Conservation (phyloP, 2,329 filamentous ascomycete genomes). For the Onygena corvina region DNA sequence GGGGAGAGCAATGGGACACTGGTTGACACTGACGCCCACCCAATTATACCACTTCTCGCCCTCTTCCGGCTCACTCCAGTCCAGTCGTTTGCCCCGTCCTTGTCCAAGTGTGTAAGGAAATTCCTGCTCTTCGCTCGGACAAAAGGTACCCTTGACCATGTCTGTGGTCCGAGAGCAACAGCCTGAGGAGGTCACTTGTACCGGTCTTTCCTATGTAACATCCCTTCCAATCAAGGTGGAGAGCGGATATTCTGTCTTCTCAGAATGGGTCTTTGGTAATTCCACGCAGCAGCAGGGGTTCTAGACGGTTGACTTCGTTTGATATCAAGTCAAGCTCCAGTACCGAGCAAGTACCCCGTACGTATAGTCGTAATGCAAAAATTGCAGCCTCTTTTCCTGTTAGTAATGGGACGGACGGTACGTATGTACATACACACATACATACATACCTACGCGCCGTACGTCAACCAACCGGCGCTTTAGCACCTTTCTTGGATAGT, state of each 20-base stretch:
- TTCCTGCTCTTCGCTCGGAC: neutral
- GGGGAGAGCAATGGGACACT: neutral
- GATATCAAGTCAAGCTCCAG: too few relatives aligned
- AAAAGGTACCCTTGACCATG: conserved; percentile 3
- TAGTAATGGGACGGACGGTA: neutral
- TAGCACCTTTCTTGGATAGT: neutral
- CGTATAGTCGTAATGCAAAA: conserved; percentile 1
- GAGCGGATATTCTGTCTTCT: conserved; percentile 5
- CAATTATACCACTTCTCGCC: neutral
- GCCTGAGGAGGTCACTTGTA: neutral
- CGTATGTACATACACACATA: too few relatives aligned
- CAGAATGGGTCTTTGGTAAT: neutral
- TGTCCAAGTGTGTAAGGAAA: too few relatives aligned
- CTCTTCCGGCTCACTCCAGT: neutral
- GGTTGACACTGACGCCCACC: neutral
- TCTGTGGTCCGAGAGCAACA: neutral
- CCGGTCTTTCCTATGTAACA: neutral
- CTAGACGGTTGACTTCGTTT: too few relatives aligned
- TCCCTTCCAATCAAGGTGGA: neutral
- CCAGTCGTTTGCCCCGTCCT: neutral
- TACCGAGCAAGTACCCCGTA: neutral
- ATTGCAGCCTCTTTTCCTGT: neutral
- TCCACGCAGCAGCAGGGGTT: neutral
- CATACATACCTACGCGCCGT: conserved; percentile 5
- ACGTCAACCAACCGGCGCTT: neutral